Evolutionary conservation across 805 yeast species (phyloP).

Genomic region (Sugiyamaella americana): DNA sequence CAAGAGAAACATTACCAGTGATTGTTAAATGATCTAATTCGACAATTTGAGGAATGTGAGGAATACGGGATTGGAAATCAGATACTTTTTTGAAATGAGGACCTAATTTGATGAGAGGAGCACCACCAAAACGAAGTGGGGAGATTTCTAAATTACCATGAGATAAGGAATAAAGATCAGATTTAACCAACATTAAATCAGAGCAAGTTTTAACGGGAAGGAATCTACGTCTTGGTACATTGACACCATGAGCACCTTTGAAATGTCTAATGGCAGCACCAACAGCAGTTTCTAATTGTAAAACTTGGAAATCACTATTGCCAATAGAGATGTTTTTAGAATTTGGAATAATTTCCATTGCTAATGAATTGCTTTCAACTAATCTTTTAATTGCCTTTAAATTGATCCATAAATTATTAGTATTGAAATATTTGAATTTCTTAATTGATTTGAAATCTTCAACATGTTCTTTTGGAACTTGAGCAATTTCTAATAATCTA

Average conservation of each 20-base stretch:
- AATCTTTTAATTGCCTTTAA: slow-evolving; percentile 89
- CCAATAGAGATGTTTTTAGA: slow-evolving; percentile 76
- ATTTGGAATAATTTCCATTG: slow-evolving; percentile 95
- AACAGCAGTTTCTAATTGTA: slow-evolving; percentile 97
- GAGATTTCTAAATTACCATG: slow-evolving; percentile 88
- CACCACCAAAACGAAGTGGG: slow-evolving; percentile 80
- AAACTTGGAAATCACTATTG: slow-evolving; percentile 69
- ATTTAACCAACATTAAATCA: slow-evolving; percentile 87
- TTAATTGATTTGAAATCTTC: slow-evolving; percentile 97
- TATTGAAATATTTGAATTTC: slow-evolving; percentile 96
- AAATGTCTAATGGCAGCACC: slow-evolving; percentile 99
- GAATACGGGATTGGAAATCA: slow-evolving; percentile 81
- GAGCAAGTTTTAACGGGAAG: slow-evolving; percentile 97
- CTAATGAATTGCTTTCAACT: slow-evolving; percentile 73
- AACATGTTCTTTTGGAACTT: slow-evolving; percentile 96
- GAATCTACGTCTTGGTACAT: slow-evolving; percentile 96
- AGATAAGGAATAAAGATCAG: slow-evolving; percentile 83
- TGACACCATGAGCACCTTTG: slow-evolving; percentile 92
- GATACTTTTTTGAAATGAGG: slow-evolving; percentile 94
- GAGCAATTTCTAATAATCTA: slow-evolving; percentile 92
- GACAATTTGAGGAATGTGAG: slow-evolving; percentile 92
- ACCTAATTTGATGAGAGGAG: slow-evolving; percentile 93
- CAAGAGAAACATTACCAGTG: slow-evolving; percentile 91
- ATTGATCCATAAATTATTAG: slow-evolving; percentile 96
- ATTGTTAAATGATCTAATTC: slow-evolving; percentile 96